Percentiles rank a stretch among this genome's conserved stretches.
Evolutionary conservation across 2,329 filamentous ascomycete genomes (phyloP).

Genomic region (Aspergillus proliferans): DNA sequence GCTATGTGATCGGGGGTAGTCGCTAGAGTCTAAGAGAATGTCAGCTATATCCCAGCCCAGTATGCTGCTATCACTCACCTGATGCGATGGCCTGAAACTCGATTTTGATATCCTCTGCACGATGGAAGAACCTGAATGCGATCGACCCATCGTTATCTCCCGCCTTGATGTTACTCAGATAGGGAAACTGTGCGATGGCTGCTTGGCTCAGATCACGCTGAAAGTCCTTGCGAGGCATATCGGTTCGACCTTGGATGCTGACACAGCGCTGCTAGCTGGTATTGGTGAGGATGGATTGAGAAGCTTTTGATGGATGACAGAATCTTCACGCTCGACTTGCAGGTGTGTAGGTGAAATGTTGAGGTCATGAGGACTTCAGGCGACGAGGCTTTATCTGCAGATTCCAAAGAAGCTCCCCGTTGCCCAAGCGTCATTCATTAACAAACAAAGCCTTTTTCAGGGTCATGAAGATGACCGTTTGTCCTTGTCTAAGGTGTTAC

Average conservation of each 20-base stretch:
- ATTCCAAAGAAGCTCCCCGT: no score
- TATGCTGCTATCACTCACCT: constrained; percentile 24
- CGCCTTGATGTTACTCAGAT: constrained; percentile 50
- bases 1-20: constrained; percentile 53
- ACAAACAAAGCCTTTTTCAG: no score
- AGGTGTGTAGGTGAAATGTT: no score
- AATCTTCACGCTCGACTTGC: no score
- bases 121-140: constrained; percentile 50
- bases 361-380: no score
- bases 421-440: no score
- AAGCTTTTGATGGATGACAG: no score
- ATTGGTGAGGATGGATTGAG: no score
- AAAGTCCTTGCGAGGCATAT: constrained; percentile 63
- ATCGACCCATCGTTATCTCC: constrained; percentile 70
- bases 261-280: no score
- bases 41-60: neutral
- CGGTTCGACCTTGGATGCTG: constrained; percentile 4
- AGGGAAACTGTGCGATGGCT: constrained; percentile 33
- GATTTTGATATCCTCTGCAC: constrained; percentile 20
- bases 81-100: constrained; percentile 35
- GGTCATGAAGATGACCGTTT: no score
- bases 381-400: no score
- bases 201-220: constrained; percentile 50
- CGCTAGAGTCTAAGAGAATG: constrained; percentile 45
- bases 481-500: no score